These are phyloP conservation scores for Collybiopsis confluens DNA, from an alignment of 768 basidiomycete genomes.

Conservation along the genomic window DNA sequence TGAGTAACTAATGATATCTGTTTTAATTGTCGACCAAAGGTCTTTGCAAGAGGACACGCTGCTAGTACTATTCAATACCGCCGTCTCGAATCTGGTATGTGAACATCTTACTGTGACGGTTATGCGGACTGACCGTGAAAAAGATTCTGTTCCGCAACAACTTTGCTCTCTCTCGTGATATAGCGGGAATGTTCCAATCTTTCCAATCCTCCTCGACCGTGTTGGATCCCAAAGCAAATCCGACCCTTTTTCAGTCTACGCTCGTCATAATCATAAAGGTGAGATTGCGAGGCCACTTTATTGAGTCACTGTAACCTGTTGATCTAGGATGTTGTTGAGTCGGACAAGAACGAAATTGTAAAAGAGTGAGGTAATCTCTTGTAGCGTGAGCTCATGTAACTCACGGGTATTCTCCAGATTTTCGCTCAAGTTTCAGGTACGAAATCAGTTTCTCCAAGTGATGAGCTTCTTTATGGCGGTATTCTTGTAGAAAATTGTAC, in stretches of 20 bases:
- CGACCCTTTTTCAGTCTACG: slow-evolving; percentile 53
- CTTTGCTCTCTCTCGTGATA: slow-evolving; percentile 57
- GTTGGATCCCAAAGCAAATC: slow-evolving; percentile 55
- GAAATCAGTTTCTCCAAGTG: neutral
- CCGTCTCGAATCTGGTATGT: slow-evolving; percentile 55
- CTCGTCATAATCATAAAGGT: slow-evolving; percentile 65
- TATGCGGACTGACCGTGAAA: neutral
- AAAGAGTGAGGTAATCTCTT: slow-evolving; percentile 43
- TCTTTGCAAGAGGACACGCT: slow-evolving; percentile 52
- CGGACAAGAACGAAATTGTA: slow-evolving; percentile 54
- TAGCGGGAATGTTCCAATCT: slow-evolving; percentile 57
- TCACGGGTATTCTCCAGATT: too few relatives aligned
- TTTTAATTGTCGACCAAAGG: neutral
- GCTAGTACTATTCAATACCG: slow-evolving; percentile 61
- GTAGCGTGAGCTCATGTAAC: neutral
- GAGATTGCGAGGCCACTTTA: neutral
- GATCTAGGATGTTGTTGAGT: slow-evolving; percentile 56
- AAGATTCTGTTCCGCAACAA: slow-evolving; percentile 66
- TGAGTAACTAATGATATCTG: too few relatives aligned
- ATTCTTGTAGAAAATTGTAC: slow-evolving; percentile 46
- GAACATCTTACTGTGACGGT: neutral
- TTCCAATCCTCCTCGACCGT: slow-evolving; percentile 56
- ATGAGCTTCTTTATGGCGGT: neutral
- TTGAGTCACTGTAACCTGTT: neutral
- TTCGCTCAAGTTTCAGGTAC: slow-evolving; percentile 43